Conservation (phyloP, 1,284 basidiomycete genomes). For the Takashimella koratensis region DNA sequence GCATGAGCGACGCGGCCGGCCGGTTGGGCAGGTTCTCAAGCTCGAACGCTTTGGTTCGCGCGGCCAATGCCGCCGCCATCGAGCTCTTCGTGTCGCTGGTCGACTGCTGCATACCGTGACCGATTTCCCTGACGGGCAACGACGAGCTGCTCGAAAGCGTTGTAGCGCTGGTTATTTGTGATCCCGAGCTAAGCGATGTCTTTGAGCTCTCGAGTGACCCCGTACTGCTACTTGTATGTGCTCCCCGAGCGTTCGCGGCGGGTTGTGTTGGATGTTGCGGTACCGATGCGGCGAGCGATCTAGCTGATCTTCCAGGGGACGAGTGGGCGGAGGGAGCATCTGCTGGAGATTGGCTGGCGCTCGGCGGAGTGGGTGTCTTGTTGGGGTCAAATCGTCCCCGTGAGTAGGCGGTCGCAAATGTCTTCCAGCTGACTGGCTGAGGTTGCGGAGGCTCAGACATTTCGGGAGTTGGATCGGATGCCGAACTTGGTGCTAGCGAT, state of each 20-base stretch:
- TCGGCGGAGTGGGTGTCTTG: slow-evolving; percentile 64
- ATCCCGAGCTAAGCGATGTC: neutral
- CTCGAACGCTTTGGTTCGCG: slow-evolving; percentile 23
- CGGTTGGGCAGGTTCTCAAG: slow-evolving; percentile 17
- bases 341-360: slow-evolving; percentile 9
- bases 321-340: slow-evolving; percentile 20
- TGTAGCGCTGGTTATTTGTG: slow-evolving; percentile 15
- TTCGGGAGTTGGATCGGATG: neutral
- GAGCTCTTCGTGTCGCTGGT: slow-evolving; percentile 5
- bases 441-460: neutral
- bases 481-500: neutral
- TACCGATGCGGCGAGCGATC: slow-evolving; percentile 11
- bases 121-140: slow-evolving; percentile 16
- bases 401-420: slow-evolving; percentile 70
- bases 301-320: slow-evolving; percentile 18
- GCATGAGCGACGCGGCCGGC: neutral
- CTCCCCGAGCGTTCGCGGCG: neutral
- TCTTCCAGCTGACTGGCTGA: slow-evolving; percentile 55
- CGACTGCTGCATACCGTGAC: slow-evolving; percentile 3
- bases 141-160: slow-evolving; percentile 19
- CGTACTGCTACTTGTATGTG: slow-evolving; percentile 19
- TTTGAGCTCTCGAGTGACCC: slow-evolving; percentile 14
- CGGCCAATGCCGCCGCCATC: slow-evolving; percentile 18
- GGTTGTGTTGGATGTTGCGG: slow-evolving; percentile 4
- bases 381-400: slow-evolving; percentile 75